A percentile compares a stretch with the other conserved stretches of the same genome.
Evolutionary conservation across 2,329 filamentous ascomycete genomes (phyloP).

Genomic region (Diplodia intermedia): DNA sequence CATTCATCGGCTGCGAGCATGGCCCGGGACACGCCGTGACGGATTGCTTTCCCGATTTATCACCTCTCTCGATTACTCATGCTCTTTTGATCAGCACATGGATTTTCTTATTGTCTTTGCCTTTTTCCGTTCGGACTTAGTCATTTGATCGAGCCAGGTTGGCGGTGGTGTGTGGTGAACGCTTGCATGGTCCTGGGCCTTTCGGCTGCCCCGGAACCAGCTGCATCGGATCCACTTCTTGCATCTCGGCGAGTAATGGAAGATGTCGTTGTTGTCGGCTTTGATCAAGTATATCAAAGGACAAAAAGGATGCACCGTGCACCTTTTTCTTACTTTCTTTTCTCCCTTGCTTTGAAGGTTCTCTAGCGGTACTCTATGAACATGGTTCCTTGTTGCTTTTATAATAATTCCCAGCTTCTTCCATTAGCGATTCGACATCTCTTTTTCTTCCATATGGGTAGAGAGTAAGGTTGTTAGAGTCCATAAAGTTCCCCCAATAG

Average conservation of each 20-base stretch:
- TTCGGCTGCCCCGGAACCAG: neutral
- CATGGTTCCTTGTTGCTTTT: neutral
- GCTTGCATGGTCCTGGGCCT: neutral
- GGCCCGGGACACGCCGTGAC: constrained; percentile 11
- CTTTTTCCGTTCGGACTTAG: neutral
- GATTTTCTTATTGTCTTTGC: constrained; percentile 1
- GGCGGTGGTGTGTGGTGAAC: neutral
- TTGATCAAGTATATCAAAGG: neutral
- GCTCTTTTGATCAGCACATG: neutral
- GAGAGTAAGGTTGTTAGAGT: neutral
- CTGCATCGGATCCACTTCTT: neutral
- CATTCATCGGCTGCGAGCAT: constrained; percentile 21
- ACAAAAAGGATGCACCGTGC: neutral
- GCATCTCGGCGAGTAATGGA: constrained; percentile 10
- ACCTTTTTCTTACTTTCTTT: neutral
- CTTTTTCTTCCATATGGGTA: neutral
- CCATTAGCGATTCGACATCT: neutral
- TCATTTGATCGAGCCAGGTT: neutral
- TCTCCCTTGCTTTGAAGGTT: neutral
- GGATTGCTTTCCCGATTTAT: constrained; percentile 20
- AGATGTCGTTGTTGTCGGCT: neutral
- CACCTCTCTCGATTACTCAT: constrained; percentile 9
- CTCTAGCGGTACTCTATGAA: neutral
- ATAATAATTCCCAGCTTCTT: neutral
- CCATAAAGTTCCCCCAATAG: neutral